These are phyloP conservation scores for Penicillium diatomitis DNA, from an alignment of 495 filamentous ascomycete species.

Conservation along the genomic window DNA sequence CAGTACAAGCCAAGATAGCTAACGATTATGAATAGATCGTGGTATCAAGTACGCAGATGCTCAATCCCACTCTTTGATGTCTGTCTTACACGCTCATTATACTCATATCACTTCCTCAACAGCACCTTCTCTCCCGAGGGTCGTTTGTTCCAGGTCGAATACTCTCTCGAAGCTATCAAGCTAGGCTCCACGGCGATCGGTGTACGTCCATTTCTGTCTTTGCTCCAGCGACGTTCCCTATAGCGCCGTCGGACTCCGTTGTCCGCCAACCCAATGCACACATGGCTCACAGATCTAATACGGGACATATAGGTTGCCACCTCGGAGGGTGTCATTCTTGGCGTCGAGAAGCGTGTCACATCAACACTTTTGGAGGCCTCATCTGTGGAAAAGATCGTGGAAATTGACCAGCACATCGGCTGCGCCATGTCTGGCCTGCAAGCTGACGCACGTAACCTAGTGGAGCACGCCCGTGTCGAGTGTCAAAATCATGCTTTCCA, in stretches of 20 bases:
- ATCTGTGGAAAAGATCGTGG: conserved; percentile 98
- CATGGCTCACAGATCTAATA: conserved; percentile 9
- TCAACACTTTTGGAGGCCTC: conserved; percentile 93
- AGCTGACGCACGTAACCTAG: conserved; percentile 90
- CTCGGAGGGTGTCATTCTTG: conserved; percentile 83
- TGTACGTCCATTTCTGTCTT: conserved; percentile 38
- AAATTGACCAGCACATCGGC: conserved; percentile 96
- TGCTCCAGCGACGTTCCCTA: neutral
- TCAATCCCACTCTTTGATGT: too few species aligned
- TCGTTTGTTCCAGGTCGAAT: conserved; percentile 99
- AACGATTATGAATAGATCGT: conserved; percentile 59
- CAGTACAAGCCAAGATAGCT: conserved; percentile 22
- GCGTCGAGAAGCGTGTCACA: conserved; percentile 98
- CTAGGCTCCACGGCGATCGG: conserved; percentile 97
- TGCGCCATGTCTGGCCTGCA: conserved; percentile 98
- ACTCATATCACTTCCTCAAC: conserved; percentile 23
- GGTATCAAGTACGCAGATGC: conserved; percentile 80
- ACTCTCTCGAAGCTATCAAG: conserved; percentile 99
- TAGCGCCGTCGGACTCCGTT: too few species aligned
- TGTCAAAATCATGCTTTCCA: conserved; percentile 94
- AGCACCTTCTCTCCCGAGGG: conserved; percentile 99
- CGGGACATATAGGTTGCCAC: conserved; percentile 61
- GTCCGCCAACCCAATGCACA: neutral
- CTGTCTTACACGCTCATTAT: too few species aligned
- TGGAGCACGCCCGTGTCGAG: conserved; percentile 97